phyloP scores from a whole-genome alignment of 2,329 filamentous ascomycete genomes.

The Penicillium sp. region DNA sequence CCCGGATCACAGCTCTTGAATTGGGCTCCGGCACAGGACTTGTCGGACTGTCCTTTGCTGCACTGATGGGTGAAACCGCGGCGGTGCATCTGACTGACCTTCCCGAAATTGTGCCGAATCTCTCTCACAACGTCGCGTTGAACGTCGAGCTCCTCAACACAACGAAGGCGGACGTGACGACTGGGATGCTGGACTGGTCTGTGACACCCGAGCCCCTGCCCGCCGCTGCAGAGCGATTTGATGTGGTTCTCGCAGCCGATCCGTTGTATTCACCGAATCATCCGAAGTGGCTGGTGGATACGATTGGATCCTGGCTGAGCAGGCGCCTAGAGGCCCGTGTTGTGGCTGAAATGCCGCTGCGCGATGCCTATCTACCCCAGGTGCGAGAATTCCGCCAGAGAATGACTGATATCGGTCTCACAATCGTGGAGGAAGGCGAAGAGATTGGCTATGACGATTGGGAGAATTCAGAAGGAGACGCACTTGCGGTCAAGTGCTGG shows the following conservation, averaged over 20 bases:
- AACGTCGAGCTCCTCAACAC: conserved; percentile 55
- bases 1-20: conserved; percentile 53
- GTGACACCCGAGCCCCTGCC: conserved; percentile 25
- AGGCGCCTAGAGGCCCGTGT: conserved; percentile 54
- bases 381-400: conserved; percentile 55
- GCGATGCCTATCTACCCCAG: conserved; percentile 62
- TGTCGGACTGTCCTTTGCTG: conserved; percentile 79
- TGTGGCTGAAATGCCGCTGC: conserved; percentile 72
- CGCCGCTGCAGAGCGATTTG: conserved; percentile 33
- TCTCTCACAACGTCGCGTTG: conserved; percentile 63
- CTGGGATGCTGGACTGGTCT: conserved; percentile 69
- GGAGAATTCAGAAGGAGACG: conserved; percentile 38
- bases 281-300: conserved; percentile 64
- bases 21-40: conserved; percentile 86
- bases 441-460: conserved; percentile 46
- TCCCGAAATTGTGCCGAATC: conserved; percentile 73
- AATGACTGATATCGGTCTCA: conserved; percentile 53
- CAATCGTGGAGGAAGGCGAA: conserved; percentile 46
- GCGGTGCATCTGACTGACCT: conserved; percentile 74
- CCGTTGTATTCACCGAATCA: conserved; percentile 82
- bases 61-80: conserved; percentile 52
- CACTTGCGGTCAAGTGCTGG: conserved; percentile 42
- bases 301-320: conserved; percentile 63
- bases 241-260: conserved; percentile 78
- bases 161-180: conserved; percentile 53